These are phyloP conservation scores for Actinidia chinensis DNA, from an alignment of 179 eudicot species.

Conservation along the genomic window DNA sequence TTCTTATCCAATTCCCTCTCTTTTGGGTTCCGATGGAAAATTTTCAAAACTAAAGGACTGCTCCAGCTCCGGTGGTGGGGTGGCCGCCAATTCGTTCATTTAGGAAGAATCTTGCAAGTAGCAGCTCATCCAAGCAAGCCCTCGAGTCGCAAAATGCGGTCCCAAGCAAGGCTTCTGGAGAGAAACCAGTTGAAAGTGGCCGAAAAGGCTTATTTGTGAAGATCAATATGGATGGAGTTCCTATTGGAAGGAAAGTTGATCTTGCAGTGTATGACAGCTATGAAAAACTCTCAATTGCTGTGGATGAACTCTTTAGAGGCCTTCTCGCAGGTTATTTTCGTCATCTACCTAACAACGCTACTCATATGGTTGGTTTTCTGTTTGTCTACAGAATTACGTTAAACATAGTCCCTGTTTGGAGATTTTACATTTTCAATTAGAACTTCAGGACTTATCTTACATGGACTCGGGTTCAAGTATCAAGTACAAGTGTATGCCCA, in stretches of 20 bases:
- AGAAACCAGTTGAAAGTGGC: slow-evolving; percentile 41
- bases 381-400: neutral
- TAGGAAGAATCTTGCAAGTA: slow-evolving; percentile 72
- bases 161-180: slow-evolving; percentile 27
- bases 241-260: slow-evolving; percentile 95
- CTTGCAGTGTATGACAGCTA: slow-evolving; percentile 67
- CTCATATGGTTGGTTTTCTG: neutral
- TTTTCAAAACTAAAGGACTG: slow-evolving; percentile 45
- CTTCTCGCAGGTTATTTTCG: slow-evolving; percentile 71
- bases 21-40: neutral
- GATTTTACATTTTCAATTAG: neutral
- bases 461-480: too few relatives aligned
- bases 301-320: slow-evolving; percentile 79
- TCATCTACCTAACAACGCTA: neutral
- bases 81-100: slow-evolving; percentile 97
- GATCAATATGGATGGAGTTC: slow-evolving; percentile 96
- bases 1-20: slow-evolving; percentile 4
- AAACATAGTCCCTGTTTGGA: neutral
- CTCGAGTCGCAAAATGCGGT: slow-evolving; percentile 32
- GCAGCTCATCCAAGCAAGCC: slow-evolving; percentile 52
- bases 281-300: slow-evolving; percentile 67
- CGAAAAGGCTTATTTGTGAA: slow-evolving; percentile 79
- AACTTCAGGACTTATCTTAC: neutral
- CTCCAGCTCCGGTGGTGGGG: slow-evolving; percentile 83
- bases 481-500: too few relatives aligned